phyloP scores from a whole-genome alignment of 257 asterid species.

The Penstemon eatonii region DNA sequence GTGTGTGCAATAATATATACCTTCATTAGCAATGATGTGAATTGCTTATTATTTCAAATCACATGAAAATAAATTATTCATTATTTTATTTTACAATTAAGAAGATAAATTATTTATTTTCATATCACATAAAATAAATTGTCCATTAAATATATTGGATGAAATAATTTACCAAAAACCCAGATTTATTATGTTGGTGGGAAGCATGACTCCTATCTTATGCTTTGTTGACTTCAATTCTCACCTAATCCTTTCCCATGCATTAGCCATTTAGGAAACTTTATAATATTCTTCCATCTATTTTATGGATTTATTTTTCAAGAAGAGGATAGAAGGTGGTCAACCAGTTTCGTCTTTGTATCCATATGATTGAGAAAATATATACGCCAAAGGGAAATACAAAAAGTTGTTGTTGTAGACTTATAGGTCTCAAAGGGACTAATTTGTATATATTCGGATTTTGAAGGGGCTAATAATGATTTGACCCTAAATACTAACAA shows the following conservation, averaged over 20 bases:
- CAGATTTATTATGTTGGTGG: slow-evolving; percentile 6
- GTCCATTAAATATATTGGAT: too few species aligned
- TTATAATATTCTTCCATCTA: too few species aligned
- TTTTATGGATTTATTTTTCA: background rate
- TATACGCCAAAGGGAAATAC: background rate
- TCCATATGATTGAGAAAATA: background rate
- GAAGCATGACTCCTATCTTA: slow-evolving; percentile 2
- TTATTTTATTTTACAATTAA: too few species aligned
- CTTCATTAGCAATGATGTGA: too few species aligned
- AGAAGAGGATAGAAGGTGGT: background rate
- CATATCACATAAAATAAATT: too few species aligned
- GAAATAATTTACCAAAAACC: too few species aligned
- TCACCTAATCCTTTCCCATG: background rate
- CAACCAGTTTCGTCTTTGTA: background rate
- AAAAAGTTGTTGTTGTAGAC: background rate
- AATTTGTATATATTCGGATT: background rate
- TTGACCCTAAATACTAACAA: background rate
- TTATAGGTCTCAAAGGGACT: background rate
- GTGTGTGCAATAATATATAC: too few species aligned
- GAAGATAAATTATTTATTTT: too few species aligned
- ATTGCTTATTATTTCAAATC: too few species aligned
- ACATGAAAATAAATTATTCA: too few species aligned
- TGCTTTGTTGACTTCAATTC: background rate
- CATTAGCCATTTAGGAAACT: too few species aligned
- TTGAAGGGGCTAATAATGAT: background rate